Conservation (phyloP, 805 yeast genomes). For the Metschnikowia vanudenii region DNA sequence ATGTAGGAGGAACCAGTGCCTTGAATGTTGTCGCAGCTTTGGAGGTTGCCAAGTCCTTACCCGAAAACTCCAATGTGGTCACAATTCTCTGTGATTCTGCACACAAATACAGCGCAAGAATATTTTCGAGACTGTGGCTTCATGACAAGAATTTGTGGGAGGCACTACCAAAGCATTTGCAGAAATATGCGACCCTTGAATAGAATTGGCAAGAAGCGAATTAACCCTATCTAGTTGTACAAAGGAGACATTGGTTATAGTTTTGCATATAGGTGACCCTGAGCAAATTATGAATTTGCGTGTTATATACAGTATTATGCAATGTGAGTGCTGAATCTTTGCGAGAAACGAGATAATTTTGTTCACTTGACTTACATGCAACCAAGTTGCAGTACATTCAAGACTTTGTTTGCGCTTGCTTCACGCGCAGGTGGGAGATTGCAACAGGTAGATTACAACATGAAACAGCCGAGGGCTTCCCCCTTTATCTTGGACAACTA, state of each 20-base stretch:
- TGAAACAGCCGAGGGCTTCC: no score
- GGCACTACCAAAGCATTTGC: conserved; percentile 66
- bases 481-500: no score
- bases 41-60: conserved; percentile 69
- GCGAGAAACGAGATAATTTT: no score
- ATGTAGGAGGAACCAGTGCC: conserved; percentile 88
- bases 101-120: conserved; percentile 79
- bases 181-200: conserved; percentile 56
- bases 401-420: no score
- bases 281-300: neutral
- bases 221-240: neutral
- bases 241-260: neutral
- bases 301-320: no score
- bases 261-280: neutral
- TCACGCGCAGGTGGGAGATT: no score
- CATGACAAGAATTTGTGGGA: conserved; percentile 63
- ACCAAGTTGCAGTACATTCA: no score
- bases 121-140: conserved; percentile 78
- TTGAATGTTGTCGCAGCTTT: conserved; percentile 88
- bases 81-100: conserved; percentile 91
- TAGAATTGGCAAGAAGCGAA: conserved; percentile 13
- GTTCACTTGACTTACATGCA: no score
- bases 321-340: no score
- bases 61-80: conserved; percentile 78
- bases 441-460: no score